Evolutionary conservation across 768 basidiomycete genomes (phyloP), one percentile per base, ranked within the genome.

Genomic region (Kwoniella mangroviensis): DNA sequence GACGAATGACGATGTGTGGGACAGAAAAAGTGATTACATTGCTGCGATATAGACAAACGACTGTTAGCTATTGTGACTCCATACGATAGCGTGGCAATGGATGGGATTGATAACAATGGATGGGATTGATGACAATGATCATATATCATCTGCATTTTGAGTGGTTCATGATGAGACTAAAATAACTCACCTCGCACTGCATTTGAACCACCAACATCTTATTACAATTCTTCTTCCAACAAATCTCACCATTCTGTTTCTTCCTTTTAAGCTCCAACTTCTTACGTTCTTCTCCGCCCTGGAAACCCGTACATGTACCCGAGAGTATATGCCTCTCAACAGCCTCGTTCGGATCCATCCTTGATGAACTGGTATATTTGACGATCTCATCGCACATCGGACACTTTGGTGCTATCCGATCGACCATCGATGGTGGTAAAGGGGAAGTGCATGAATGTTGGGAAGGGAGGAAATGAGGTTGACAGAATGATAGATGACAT

Each of bases 191-290:
- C 28, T 79, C 78, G 67, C 82, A 83, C 55, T 73, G 73, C 73
- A 83, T 81, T 63, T 74, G 74, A 11, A 80, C 82, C 1, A 83
- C 75, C 64, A 83, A 69, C 21, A 67, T 63, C 70, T 83, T 83
- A 12, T 52, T 52, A 63, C 82, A 83, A 19, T 71, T 73, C 54
- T 72, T 80, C 67, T 70, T 68, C 73, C 73, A 83, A 73, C 82
- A 83, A 2, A 83, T 72, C 54, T 82, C 75, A 1, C 82, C 82
- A 42, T 70, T 71, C 22, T 80, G 76, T 62, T 74, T 83, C 67
- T 73, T 78, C 66, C 54, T 34, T 67, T 67, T 76, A 61, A 79
- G n/a, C 59, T 81, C 78, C n/a, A 72, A 73, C 59, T 74, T 76
- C 53, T 70, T 70, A 26, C 73, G 61, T 26, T 73, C 70, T 51